phyloP scores from a whole-genome alignment of 148 eudicot genomes.

The Beta vulgaris region DNA sequence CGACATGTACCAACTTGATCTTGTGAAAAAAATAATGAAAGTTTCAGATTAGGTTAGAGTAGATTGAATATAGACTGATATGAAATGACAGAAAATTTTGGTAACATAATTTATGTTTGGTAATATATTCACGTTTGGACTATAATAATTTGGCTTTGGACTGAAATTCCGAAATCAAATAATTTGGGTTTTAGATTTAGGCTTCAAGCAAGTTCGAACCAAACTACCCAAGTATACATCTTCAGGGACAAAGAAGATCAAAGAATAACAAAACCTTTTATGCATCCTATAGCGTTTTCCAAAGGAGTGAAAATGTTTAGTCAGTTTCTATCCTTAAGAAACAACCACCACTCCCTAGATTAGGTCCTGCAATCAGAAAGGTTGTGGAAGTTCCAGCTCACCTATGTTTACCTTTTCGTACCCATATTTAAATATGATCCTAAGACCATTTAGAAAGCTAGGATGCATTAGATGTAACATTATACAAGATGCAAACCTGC shows the following conservation, averaged over 20 bases:
- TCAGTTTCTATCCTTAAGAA: not conserved
- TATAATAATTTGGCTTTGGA: not conserved
- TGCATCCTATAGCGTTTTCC: not conserved
- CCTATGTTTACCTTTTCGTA: not conserved
- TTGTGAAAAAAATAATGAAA: not conserved
- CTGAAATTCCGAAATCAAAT: not conserved
- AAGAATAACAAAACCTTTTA: not conserved
- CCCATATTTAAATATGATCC: not conserved
- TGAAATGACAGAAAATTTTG: not conserved
- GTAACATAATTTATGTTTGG: not conserved
- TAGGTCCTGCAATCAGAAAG: not conserved
- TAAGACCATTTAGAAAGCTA: not conserved
- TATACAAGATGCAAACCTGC: constrained; percentile 47
- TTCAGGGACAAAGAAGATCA: not conserved
- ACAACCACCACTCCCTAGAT: not conserved
- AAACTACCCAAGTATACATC: not conserved
- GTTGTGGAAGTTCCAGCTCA: not conserved
- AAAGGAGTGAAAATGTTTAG: not conserved
- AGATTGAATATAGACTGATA: not conserved
- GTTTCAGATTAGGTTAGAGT: not conserved
- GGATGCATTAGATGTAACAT: not conserved
- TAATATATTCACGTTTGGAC: too few species aligned
- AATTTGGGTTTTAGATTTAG: not conserved
- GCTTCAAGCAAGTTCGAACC: not conserved
- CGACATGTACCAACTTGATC: not conserved